A percentile compares a stretch with the other conserved stretches of the same genome.
phyloP scores from a whole-genome alignment of 352 stramenopile genomes.

The Detonula confervacea region DNA sequence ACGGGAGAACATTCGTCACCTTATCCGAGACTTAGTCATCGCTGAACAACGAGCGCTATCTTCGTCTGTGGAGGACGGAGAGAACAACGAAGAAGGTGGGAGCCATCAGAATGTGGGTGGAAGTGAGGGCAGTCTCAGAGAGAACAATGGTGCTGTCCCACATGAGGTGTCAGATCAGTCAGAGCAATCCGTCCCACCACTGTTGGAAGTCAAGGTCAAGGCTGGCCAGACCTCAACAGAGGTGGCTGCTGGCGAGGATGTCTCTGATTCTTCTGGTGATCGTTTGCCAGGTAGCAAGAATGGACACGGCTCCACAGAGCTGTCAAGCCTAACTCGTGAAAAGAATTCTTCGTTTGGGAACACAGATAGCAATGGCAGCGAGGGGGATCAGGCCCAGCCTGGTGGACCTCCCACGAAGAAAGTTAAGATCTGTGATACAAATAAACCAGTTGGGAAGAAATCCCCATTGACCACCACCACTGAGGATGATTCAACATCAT shows the following conservation, averaged over 20 bases:
- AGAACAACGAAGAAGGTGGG: neutral
- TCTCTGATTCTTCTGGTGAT: slow-evolving; percentile 43
- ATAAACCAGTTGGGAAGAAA: slow-evolving; percentile 8
- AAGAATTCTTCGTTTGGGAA: slow-evolving; percentile 36
- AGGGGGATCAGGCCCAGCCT: too few relatives aligned
- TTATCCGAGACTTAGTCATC: slow-evolving; percentile 65
- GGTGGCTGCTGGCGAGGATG: slow-evolving; percentile 39
- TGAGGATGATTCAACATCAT: slow-evolving; percentile 64
- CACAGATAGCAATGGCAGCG: neutral
- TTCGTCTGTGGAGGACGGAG: slow-evolving; percentile 2
- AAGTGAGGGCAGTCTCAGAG: slow-evolving; percentile 7
- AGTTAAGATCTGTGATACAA: slow-evolving; percentile 3
- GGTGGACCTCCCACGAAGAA: slow-evolving; percentile 9
- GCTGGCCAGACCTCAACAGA: slow-evolving; percentile 29
- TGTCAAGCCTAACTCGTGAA: slow-evolving; percentile 39
- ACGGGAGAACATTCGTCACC: slow-evolving; percentile 43
- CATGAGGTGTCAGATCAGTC: slow-evolving; percentile 55
- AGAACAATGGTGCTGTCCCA: slow-evolving; percentile 18
- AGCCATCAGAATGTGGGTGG: slow-evolving; percentile 1
- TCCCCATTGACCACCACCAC: too few relatives aligned
- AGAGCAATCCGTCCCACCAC: slow-evolving; percentile 60
- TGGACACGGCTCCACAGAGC: neutral
- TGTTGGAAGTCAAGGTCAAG: slow-evolving; percentile 77
- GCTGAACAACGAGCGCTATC: slow-evolving; percentile 26
- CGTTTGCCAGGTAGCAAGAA: slow-evolving; percentile 21